These are phyloP conservation scores for Ceratocystis diversiconidia DNA, from an alignment of 2,329 filamentous ascomycete species.

Conservation along the genomic window DNA sequence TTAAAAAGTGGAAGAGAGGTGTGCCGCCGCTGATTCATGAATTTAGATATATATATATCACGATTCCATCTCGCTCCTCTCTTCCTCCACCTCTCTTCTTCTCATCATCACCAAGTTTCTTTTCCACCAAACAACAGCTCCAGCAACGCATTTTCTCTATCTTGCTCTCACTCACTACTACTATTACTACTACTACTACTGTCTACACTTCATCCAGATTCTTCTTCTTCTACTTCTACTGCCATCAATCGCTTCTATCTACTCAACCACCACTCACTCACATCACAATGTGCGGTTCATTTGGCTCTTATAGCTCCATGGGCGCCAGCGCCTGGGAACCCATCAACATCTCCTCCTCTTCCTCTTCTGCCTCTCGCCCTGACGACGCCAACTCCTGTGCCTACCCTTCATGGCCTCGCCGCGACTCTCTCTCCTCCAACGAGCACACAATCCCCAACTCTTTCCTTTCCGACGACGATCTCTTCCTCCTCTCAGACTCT, in stretches of 20 bases:
- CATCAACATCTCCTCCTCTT: conserved; percentile 28
- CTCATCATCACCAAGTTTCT: not conserved
- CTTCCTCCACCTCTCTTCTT: not conserved
- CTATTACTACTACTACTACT: not conserved
- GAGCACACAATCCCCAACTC: conserved; percentile 19
- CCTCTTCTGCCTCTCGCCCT: conserved; percentile 31
- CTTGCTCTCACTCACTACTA: not conserved
- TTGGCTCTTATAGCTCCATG: conserved; percentile 37
- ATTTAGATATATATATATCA: not conserved
- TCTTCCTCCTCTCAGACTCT: conserved; percentile 9
- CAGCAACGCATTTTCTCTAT: not conserved
- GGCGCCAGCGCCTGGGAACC: conserved; percentile 34
- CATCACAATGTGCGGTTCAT: conserved; percentile 35
- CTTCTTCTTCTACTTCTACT: not conserved
- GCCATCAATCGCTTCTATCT: not conserved
- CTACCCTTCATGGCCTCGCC: conserved; percentile 45
- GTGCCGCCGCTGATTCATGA: not conserved
- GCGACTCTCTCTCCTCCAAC: conserved; percentile 35
- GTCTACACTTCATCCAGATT: not conserved
- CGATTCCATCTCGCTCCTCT: not conserved
- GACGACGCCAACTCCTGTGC: conserved; percentile 36
- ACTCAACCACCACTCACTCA: not conserved
- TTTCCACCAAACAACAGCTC: not conserved
- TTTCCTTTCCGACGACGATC: conserved; percentile 22
- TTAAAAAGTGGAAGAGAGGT: not conserved